Conservation (phyloP, 768 basidiomycete species). For the Lentinula guzmanii region DNA sequence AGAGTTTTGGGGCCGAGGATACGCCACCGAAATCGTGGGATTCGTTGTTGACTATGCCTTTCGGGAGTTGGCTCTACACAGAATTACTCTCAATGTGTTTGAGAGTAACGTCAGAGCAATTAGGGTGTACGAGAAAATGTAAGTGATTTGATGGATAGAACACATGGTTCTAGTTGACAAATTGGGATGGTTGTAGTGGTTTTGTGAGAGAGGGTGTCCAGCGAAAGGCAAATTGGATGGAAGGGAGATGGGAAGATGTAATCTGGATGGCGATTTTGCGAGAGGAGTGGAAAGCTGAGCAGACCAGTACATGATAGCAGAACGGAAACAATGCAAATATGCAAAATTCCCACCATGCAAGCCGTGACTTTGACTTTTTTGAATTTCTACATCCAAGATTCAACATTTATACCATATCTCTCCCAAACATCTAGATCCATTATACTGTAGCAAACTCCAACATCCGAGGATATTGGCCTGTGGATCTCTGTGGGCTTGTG, state of each 20-base stretch:
- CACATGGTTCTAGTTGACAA: background rate
- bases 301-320: background rate
- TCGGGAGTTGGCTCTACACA: constrained; percentile 29
- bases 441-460: no score
- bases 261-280: constrained; percentile 31
- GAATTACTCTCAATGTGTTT: constrained; percentile 33
- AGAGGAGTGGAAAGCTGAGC: constrained; percentile 29
- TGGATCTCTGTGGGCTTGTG: background rate
- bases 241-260: constrained; percentile 29
- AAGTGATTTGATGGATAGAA: constrained; percentile 12
- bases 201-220: constrained; percentile 33
- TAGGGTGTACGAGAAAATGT: constrained; percentile 36
- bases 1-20: constrained; percentile 31
- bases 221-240: constrained; percentile 27
- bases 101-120: constrained; percentile 32
- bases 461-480: background rate
- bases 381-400: no score
- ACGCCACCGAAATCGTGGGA: constrained; percentile 31
- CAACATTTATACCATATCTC: no score
- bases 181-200: constrained; percentile 18
- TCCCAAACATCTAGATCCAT: no score
- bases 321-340: background rate
- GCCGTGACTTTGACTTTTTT: no score
- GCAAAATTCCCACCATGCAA: no score
- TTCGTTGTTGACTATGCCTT: constrained; percentile 38